phyloP scores from a whole-genome alignment of 2,329 filamentous ascomycete species.

The Aureobasidium namibiae region DNA sequence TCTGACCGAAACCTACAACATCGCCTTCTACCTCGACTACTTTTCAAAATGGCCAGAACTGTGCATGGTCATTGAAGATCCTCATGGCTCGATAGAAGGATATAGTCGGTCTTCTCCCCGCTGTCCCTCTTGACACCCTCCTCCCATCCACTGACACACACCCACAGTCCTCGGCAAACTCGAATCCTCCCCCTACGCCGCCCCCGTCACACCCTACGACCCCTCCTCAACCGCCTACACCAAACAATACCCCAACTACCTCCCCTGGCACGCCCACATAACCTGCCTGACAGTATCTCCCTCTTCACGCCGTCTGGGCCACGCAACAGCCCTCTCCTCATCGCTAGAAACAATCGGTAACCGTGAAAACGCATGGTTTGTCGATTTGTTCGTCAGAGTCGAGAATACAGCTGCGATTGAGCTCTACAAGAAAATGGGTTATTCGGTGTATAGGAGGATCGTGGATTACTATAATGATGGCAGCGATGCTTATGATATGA shows the following conservation, averaged over 20 bases:
- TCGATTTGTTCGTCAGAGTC: slow-evolving; percentile 85
- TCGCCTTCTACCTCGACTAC: slow-evolving; percentile 93
- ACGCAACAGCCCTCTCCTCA: slow-evolving; percentile 74
- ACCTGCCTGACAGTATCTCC: slow-evolving; percentile 91
- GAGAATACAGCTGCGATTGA: slow-evolving; percentile 81
- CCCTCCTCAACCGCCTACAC: slow-evolving; percentile 36
- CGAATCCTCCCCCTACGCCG: slow-evolving; percentile 68
- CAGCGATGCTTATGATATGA: slow-evolving; percentile 96
- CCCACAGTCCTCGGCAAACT: slow-evolving; percentile 86
- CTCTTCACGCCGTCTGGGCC: slow-evolving; percentile 72
- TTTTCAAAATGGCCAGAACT: slow-evolving; percentile 91
- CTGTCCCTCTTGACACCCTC: not conserved
- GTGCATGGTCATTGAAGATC: slow-evolving; percentile 85
- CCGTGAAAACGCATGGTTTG: slow-evolving; percentile 81
- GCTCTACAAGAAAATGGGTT: slow-evolving; percentile 86
- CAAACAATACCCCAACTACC: slow-evolving; percentile 55
- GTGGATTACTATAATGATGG: slow-evolving; percentile 91
- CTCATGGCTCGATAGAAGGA: slow-evolving; percentile 79
- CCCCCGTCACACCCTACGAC: slow-evolving; percentile 63
- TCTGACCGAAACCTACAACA: slow-evolving; percentile 94
- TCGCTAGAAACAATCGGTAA: slow-evolving; percentile 77
- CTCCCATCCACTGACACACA: not conserved
- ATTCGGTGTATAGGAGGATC: slow-evolving; percentile 82
- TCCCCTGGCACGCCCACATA: slow-evolving; percentile 99
- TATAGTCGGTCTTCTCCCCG: slow-evolving; percentile 59